Evolutionary conservation across 495 filamentous ascomycete genomes (phyloP), one percentile per base, ranked within the genome.

Genomic region (Penicillium parvum): DNA sequence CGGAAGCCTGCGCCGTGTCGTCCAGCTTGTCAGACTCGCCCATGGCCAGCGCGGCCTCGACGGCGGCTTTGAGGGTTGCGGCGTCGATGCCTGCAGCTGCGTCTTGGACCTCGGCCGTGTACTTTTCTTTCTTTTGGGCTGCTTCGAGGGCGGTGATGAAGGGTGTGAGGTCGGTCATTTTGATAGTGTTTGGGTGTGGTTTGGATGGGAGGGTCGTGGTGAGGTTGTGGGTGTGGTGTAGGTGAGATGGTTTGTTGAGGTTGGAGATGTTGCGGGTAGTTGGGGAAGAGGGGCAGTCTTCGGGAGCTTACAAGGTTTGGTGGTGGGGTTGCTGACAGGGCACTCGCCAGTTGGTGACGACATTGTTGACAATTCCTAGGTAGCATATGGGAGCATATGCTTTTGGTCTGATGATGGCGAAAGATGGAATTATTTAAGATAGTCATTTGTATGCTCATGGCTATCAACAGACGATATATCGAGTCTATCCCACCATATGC

Each of bases 71-170:
- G 16, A 70, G 50, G 19, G 60, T 55, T 1, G 25, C 58, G 37
- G 48, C 32, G 45, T 66, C 52, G 53, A 68, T 54, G 14, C 40
- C 48, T 1, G 14, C 27, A 33, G 65, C 63, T 40, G 56, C 53
- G 26, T 49, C 23, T 23, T 69, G 63, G 18, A 69, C 61, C 7
- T 57, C 55, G 40, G 57, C 10, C 48, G 55, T 57, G 61, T 49
- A 65, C 32, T 65, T 57, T 32, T 52, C 54, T 20, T 55, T 58
- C 41, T 45, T 53, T 43, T 66, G 59, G 45, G 63, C 53, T 45
- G 54, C 35, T 26, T 55, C 47, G 41, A 69, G 59, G 57, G 50
- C 58, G 42, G 51, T 38, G 45, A 57, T 51, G 56, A 65, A 70
- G 38, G 42, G 21, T 19, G 57, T 30, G 40, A 63, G 44, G 43